Base-by-base conservation (phyloP, 2,329 filamentous ascomycete genomes). In the Uncinocarpus reesii region DNA sequence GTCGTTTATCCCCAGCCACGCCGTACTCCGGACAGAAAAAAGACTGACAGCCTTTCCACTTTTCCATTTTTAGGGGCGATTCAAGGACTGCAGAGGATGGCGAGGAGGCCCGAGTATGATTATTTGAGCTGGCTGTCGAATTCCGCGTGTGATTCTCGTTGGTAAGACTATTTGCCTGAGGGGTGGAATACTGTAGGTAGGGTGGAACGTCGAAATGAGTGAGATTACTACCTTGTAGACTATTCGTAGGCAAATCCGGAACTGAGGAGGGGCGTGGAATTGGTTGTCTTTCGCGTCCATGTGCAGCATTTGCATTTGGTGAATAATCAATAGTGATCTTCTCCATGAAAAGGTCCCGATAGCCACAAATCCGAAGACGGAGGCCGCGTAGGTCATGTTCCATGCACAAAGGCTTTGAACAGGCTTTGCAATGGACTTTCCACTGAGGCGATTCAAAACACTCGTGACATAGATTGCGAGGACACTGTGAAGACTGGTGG, bases 381-480 rank as follows among this genome's bases (percentile, higher is more conserved):
- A 78, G 65, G 11, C 71, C 75, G 21, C 75, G 71, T 37, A 79
- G 71, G 54, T 79, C 76, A 58, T 79, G 76, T 55, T 78, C 76
- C 55, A 78, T 76, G 60, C 76, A 79, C 21, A 79, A 63, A 1
- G 75, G 70, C 47, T 69, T 75, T 34, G 75, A 75, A 62, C 76
- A 79, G 36, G 66, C 70, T 56, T 75, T 73, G 59, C 76, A 79
- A 32, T 73, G 69, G n/a, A 79, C 70, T 55, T 76, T 78, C 76
- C 76, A 79, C 41, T 73, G 69, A 40, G 75, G 72, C n/a, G 71
- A 74, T 24, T 72, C 69, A 53, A 77, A 76, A 58, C 76, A 79
- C 49, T 77, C 74, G 44, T 75, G 70, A 57, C 76, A 79, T 15
- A 79, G 59, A 40, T 75, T 76, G 36, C 76, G 71, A 1, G 76